phyloP scores from a whole-genome alignment of 805 yeast genomes.

The Cyberlindnera samutprakarnensis region DNA sequence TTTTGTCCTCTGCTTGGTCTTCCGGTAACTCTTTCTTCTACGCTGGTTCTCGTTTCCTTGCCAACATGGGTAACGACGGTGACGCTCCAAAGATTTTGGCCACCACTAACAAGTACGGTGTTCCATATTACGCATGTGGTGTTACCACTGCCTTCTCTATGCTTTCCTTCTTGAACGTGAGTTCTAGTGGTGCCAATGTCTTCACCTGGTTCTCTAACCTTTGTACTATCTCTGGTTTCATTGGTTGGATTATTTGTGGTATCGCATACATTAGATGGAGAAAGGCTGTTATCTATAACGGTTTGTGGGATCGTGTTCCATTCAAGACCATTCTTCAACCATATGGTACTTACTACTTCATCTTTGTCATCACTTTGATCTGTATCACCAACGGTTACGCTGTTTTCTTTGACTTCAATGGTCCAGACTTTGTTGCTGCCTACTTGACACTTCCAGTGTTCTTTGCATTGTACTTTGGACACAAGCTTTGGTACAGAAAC shows the following conservation, averaged over 20 bases:
- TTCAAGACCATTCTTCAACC: conserved; percentile 52
- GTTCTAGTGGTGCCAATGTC: conserved; percentile 46
- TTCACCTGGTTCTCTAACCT: conserved; percentile 71
- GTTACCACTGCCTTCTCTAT: conserved; percentile 37
- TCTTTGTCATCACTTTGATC: conserved; percentile 42
- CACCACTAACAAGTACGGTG: conserved; percentile 59
- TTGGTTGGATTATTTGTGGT: conserved; percentile 69
- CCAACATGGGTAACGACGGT: conserved; percentile 64
- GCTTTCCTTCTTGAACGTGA: conserved; percentile 64
- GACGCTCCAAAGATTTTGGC: conserved; percentile 69
- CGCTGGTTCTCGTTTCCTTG: conserved; percentile 67
- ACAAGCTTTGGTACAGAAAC: conserved; percentile 40
- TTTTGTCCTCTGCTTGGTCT: conserved; percentile 70
- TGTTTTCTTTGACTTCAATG: conserved; percentile 39
- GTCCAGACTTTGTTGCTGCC: conserved; percentile 59
- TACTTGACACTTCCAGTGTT: conserved; percentile 60
- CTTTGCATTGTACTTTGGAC: conserved; percentile 47
- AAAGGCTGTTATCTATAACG: conserved; percentile 50
- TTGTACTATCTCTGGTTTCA: conserved; percentile 67
- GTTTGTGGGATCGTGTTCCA: conserved; percentile 47
- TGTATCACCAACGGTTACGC: conserved; percentile 69
- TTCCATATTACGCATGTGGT: conserved; percentile 52
- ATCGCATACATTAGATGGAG: conserved; percentile 63
- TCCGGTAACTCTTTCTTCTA: conserved; percentile 79
- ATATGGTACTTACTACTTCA: conserved; percentile 46